Evolutionary conservation across 164 flowering plant genomes (phyloP).

Genomic region (Annona cherimola): DNA sequence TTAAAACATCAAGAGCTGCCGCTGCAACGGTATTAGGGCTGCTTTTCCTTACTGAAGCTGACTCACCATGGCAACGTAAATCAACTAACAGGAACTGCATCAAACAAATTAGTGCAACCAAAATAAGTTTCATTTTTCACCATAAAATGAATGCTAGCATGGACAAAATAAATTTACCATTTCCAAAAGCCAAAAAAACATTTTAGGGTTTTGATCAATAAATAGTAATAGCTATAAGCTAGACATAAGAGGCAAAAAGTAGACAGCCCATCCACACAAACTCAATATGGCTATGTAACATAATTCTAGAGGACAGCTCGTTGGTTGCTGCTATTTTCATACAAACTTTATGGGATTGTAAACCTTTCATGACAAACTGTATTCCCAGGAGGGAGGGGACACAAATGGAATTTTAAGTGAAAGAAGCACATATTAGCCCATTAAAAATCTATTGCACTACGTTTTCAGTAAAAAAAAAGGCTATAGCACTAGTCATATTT

Average conservation of each 20-base stretch:
- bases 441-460: too few relatives aligned
- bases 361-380: neutral
- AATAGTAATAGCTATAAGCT: neutral
- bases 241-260: neutral
- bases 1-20: slow-evolving; percentile 85
- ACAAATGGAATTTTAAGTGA: too few relatives aligned
- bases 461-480: neutral
- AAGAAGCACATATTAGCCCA: too few relatives aligned
- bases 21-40: slow-evolving; percentile 82
- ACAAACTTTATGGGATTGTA: neutral
- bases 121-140: neutral
- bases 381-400: neutral
- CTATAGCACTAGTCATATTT: neutral
- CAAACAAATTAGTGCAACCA: slow-evolving; percentile 2
- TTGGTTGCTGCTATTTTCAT: neutral
- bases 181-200: neutral
- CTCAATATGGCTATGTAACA: neutral
- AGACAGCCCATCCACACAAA: neutral
- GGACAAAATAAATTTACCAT: neutral
- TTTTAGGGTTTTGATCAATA: neutral
- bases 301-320: neutral
- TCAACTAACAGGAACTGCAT: slow-evolving; percentile 89
- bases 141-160: neutral
- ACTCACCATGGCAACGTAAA: slow-evolving; percentile 96
- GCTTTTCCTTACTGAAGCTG: slow-evolving; percentile 58